Base-by-base conservation (phyloP, 1,284 basidiomycete genomes). In the Tilletia walkeri region DNA sequence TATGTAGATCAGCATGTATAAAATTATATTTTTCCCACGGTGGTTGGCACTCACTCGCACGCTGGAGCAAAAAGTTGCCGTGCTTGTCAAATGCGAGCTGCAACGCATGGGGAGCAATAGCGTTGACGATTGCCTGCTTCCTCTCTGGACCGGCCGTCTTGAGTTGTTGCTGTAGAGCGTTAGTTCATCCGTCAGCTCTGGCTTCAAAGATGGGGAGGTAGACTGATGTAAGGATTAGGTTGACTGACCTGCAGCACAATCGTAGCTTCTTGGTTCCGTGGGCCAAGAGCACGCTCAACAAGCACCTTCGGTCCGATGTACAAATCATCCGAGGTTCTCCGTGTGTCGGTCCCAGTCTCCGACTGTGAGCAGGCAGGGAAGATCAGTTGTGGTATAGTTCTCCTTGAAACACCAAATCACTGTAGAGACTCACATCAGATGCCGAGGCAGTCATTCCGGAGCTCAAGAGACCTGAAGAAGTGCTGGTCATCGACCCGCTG, bases 1-100 rank as follows among this genome's bases (percentile, higher is more conserved):
- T 56, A 24, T 14, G 20, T 9, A 14, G 34, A 53, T 53, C 20
- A 20, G 54, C 24, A 56, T 30, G 2, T 12, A 30, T 30, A 20
- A 56, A 20, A 24, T 56, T 24, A 6, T 12, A 14, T 45, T 14
- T 48, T 45, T 12, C 9, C 7, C 30, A 5, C n/a, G 14, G 18
- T 30, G 34, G 48, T 30, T 3, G n/a, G 59, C 36, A 68, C 69
- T 66, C 38, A 73, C 68, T 67, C 1, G 75, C 77, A 5, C 80
- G 73, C 67, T 82, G 76, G 14, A 81, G 77, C 30, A 83, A 65
- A 59, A 80, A 83, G 47, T 82, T 78, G 54, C 81, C 82, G 47
- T 79, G 75, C 39, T 72, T 76, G 69, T 82, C 76, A 48, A 76
- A 72, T 12, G 75, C 72, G 0, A 83, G 72, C 1, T 70, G 54